Base-by-base conservation (phyloP, 768 basidiomycete species). In the Termitomyces sp. region DNA sequence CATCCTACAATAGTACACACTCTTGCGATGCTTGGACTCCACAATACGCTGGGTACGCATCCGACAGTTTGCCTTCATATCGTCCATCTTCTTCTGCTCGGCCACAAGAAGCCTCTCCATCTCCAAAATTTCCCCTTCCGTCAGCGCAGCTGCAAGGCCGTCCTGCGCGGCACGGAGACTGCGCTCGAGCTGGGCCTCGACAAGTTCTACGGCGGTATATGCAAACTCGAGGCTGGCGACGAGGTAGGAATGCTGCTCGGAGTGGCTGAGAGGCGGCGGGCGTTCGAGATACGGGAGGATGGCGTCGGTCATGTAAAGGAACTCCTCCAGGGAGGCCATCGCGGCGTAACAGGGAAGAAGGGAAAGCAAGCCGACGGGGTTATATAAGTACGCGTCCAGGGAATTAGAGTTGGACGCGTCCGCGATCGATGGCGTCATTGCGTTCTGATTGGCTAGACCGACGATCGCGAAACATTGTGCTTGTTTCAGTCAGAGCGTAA, bases 171-270 rank as follows among this genome's bases (percentile, higher is more conserved):
- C 60, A 28, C 60, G 60, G 0, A 62, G 55, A 37, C 47, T 58
- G 34, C 57, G 57, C 34, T 62, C 60, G 6, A 62, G 57, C 28
- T 62, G 60, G 0, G 57, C 60, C 16, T 62, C 60, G 37, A 62
- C 60, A 28, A 62, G 60, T 18, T 62, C 60, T 26, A 62, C 60
- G 41, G 60, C 60, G 18, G 60, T 54, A 29, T 62, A 62, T n/a
- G 60, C 57, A 34, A 62, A 62, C 42, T 62, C 60, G 50, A 62
- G 57, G 51, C 54, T 56, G 20, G 57, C 57, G 39, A 39, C 45
- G 46, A 62, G 60, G 42, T 62, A 62, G 20, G 57, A 41, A 51
- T 56, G 57, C 36, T 56, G 57, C 9, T 58, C 54, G 16, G 44
- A 9, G 37, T 5, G 54, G 12, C 10, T 39, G 22, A 62, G 57